Conservation (phyloP, 805 yeast genomes). For the Saccharomycopsis microspora region DNA sequence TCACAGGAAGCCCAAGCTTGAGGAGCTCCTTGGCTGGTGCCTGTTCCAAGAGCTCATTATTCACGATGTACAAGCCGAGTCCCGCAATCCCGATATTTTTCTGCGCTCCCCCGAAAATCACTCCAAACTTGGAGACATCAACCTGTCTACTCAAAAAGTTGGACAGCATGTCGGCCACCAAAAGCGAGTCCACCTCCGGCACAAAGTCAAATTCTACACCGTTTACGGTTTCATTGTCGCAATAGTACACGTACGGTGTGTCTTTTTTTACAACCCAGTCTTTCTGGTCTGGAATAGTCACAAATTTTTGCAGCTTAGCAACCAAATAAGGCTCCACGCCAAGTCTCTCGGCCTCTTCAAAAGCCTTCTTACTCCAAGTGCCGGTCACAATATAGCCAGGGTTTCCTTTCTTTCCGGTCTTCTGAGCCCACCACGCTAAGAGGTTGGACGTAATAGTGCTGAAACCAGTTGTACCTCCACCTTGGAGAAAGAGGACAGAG, state of each 20-base stretch:
- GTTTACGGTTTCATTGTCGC: constrained; percentile 96
- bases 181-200: constrained; percentile 51
- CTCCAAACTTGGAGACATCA: constrained; percentile 77
- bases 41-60: constrained; percentile 62
- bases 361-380: constrained; percentile 83
- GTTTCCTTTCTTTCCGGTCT: constrained; percentile 62
- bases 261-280: constrained; percentile 57
- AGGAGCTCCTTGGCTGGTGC: constrained; percentile 52
- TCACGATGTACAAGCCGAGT: constrained; percentile 80
- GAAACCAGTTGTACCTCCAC: constrained; percentile 97
- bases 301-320: constrained; percentile 55
- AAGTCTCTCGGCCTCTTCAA: constrained; percentile 76
- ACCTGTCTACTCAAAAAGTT: constrained; percentile 73
- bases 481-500: constrained; percentile 91
- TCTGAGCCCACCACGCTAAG: constrained; percentile 61
- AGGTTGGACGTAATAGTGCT: constrained; percentile 79
- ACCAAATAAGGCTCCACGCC: constrained; percentile 67
- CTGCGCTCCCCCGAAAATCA: constrained; percentile 96
- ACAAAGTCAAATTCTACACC: constrained; percentile 69
- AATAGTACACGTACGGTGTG: constrained; percentile 76
- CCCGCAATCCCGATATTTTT: constrained; percentile 98
- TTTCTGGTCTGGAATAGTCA: constrained; percentile 51
- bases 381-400: constrained; percentile 90
- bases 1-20: constrained; percentile 54
- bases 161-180: constrained; percentile 93